Percentiles rank a stretch among this genome's conserved stretches.
Conservation (phyloP, 768 basidiomycete species). For the Mycena leptocephala region DNA sequence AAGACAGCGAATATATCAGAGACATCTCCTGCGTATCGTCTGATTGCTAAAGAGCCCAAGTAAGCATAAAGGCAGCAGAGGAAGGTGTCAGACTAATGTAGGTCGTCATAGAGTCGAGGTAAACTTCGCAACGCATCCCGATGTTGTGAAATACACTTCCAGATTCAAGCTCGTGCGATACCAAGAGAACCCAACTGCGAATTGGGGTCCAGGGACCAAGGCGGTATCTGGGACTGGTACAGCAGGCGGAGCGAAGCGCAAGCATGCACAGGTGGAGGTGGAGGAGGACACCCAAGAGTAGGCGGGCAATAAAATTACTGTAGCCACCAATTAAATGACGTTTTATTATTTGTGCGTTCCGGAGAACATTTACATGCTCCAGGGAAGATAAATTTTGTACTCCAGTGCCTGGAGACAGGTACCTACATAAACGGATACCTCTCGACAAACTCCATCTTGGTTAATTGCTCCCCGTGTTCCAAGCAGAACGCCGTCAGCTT, state of each 20-base stretch:
- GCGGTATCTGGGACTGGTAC: conserved; percentile 58
- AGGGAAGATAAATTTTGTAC: background rate
- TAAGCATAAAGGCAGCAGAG: conserved; percentile 52
- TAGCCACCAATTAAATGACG: too few relatives aligned
- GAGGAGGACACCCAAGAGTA: conserved; percentile 33
- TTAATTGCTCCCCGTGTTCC: background rate
- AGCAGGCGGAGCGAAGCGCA: conserved; percentile 57
- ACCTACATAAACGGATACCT: conserved; percentile 5
- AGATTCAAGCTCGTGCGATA: conserved; percentile 89
- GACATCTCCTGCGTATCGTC: conserved; percentile 76
- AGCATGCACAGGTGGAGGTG: conserved; percentile 45
- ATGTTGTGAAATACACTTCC: conserved; percentile 71
- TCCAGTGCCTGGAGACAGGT: background rate
- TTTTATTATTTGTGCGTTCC: too few relatives aligned
- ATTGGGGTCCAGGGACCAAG: conserved; percentile 93
- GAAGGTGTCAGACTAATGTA: background rate
- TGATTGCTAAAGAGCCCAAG: conserved; percentile 82
- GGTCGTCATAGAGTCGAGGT: conserved; percentile 64
- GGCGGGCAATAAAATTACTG: background rate
- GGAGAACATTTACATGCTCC: background rate
- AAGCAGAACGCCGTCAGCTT: conserved; percentile 4
- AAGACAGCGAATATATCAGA: conserved; percentile 87
- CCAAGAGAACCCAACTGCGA: conserved; percentile 90
- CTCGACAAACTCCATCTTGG: background rate
- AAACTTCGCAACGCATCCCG: conserved; percentile 85